A percentile compares a stretch with the other conserved stretches of the same genome.
Evolutionary conservation across 352 stramenopile species (phyloP).

Genomic region (Globisporangium nagaii): DNA sequence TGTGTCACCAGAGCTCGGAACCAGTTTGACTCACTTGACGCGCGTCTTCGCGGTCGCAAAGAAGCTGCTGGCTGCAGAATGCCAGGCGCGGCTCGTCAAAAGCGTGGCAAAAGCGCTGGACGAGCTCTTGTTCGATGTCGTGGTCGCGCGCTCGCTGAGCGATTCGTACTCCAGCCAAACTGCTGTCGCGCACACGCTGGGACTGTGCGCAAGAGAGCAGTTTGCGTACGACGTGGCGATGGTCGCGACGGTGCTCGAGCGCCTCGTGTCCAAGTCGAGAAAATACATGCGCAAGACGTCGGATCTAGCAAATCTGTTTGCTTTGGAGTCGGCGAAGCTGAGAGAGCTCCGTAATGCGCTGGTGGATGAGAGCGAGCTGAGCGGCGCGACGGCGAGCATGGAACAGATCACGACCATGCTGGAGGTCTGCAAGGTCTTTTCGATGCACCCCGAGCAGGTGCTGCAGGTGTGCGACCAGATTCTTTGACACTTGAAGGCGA

Average conservation of each 20-base stretch:
- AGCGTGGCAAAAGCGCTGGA: conserved; percentile 30
- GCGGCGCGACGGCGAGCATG: conserved; percentile 4
- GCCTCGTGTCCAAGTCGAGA: conserved; percentile 20
- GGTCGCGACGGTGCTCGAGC: conserved; percentile 28
- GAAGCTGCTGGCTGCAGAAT: conserved; percentile 21
- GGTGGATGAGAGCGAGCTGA: conserved; percentile 3
- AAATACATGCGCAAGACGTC: conserved; percentile 39
- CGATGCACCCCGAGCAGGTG: conserved; percentile 42
- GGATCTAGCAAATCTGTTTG: conserved; percentile 38
- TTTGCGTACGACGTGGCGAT: conserved; percentile 34
- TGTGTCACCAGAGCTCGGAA: conserved; percentile 33
- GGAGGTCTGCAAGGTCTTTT: conserved; percentile 51
- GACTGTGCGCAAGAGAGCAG: conserved; percentile 21
- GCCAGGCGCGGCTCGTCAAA: conserved; percentile 25
- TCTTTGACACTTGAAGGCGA: not conserved
- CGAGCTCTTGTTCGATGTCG: conserved; percentile 19
- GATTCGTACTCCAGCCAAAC: conserved; percentile 3
- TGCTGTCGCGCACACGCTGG: conserved; percentile 5
- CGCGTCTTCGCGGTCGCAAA: conserved; percentile 19
- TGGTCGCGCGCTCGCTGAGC: conserved; percentile 13
- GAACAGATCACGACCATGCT: conserved; percentile 72
- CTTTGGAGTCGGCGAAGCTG: conserved; percentile 32
- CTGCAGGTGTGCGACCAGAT: not conserved
- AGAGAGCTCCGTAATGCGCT: conserved; percentile 42
- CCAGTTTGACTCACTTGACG: conserved; percentile 22